Conservation (phyloP, 768 basidiomycete genomes). For the Hygrophorus russula region DNA sequence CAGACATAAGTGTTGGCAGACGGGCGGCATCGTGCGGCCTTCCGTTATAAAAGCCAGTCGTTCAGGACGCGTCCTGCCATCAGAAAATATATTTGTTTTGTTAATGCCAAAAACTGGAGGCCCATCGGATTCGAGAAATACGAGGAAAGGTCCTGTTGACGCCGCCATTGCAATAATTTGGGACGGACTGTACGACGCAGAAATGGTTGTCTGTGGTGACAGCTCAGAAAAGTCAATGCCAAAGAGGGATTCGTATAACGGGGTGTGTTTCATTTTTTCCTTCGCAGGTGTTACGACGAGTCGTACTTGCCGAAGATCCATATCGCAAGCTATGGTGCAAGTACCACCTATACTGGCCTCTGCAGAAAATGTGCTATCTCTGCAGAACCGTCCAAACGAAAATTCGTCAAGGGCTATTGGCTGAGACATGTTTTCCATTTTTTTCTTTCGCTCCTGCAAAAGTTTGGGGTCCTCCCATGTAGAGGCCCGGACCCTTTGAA, state of each 20-base stretch:
- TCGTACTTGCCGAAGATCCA: conserved; percentile 19
- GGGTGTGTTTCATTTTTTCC: too few species aligned
- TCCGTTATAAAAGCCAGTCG: conserved; percentile 5
- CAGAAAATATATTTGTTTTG: not conserved
- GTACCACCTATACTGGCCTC: conserved; percentile 12
- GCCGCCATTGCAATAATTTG: conserved; percentile 14
- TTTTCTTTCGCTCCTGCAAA: conserved; percentile 15
- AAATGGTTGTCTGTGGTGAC: not conserved
- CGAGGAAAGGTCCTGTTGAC: conserved; percentile 6
- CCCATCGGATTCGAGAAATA: conserved; percentile 21
- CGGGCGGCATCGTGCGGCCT: conserved; percentile 6
- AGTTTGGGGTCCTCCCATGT: conserved; percentile 20
- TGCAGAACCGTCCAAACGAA: conserved; percentile 20
- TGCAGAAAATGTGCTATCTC: conserved; percentile 22
- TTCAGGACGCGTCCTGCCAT: conserved; percentile 16
- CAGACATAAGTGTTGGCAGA: not conserved
- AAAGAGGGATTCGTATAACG: not conserved
- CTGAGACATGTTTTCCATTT: conserved; percentile 12
- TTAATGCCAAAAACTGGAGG: conserved; percentile 17
- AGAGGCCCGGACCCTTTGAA: conserved; percentile 14
- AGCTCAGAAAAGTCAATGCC: not conserved
- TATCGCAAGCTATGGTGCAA: conserved; percentile 25
- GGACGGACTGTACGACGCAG: conserved; percentile 13
- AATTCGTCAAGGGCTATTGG: conserved; percentile 12
- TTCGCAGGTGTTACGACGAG: conserved; percentile 13